phyloP scores from a whole-genome alignment of 2,329 filamentous ascomycete species.

The Xylariales sp. region DNA sequence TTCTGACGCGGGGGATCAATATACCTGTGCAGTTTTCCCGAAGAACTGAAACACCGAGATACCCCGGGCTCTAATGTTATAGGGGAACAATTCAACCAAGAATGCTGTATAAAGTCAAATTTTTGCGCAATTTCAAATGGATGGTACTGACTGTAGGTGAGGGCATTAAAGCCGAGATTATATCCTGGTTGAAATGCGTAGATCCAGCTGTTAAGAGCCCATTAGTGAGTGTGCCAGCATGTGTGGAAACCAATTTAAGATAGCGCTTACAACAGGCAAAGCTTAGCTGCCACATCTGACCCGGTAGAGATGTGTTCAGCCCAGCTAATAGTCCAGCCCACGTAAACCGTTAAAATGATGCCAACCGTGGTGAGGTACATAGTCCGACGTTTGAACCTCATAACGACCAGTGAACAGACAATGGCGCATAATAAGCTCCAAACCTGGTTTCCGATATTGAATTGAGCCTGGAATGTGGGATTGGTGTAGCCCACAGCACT shows the following conservation, averaged over 20 bases:
- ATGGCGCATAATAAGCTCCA: slow-evolving; percentile 40
- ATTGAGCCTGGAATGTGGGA: slow-evolving; percentile 33
- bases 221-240: too few relatives aligned
- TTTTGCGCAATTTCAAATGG: not conserved
- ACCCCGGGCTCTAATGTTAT: slow-evolving; percentile 47
- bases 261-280: slow-evolving; percentile 40
- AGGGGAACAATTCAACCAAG: slow-evolving; percentile 51
- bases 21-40: slow-evolving; percentile 24
- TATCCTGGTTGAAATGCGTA: slow-evolving; percentile 52
- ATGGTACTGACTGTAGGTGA: slow-evolving; percentile 47
- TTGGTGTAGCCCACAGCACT: slow-evolving; percentile 40
- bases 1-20: not conserved
- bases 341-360: slow-evolving; percentile 48
- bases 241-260: too few relatives aligned
- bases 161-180: slow-evolving; percentile 57
- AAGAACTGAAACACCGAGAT: slow-evolving; percentile 35
- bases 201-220: slow-evolving; percentile 43
- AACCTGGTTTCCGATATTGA: slow-evolving; percentile 43
- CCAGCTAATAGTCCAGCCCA: slow-evolving; percentile 49
- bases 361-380: slow-evolving; percentile 50
- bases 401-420: slow-evolving; percentile 36
- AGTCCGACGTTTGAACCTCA: slow-evolving; percentile 39
- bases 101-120: slow-evolving; percentile 26
- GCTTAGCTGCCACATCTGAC: slow-evolving; percentile 27
- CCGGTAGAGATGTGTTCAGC: slow-evolving; percentile 23